A percentile compares a stretch with the other conserved stretches of the same genome.
These are phyloP conservation scores for Phoenix dactylifera DNA, from an alignment of 176 grass and related monocot genomes.

Conservation along the genomic window DNA sequence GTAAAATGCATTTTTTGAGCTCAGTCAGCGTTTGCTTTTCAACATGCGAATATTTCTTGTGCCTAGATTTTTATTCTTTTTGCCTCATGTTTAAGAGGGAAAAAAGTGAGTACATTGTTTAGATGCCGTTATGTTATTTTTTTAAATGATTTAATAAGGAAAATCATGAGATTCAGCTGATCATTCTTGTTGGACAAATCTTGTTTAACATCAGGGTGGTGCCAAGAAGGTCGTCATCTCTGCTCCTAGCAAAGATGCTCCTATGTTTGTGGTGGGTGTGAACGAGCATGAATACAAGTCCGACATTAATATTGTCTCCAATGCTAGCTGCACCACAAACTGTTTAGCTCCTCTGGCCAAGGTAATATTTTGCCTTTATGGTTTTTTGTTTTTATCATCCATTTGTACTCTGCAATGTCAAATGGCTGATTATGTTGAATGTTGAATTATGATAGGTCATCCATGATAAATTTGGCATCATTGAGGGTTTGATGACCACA, in stretches of 20 bases:
- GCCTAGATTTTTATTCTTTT: too few species aligned
- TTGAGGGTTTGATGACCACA: conserved; percentile 70
- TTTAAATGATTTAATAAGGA: too few species aligned
- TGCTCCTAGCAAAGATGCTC: conserved; percentile 65
- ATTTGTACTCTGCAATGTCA: not conserved
- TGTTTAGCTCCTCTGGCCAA: conserved; percentile 78
- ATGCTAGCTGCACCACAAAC: conserved; percentile 83
- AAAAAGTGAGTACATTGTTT: too few species aligned
- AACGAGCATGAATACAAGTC: conserved; percentile 57
- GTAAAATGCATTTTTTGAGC: too few species aligned
- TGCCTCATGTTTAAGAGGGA: too few species aligned
- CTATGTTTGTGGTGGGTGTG: conserved; percentile 78
- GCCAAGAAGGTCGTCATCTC: conserved; percentile 81
- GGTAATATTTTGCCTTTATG: conserved; percentile 16
- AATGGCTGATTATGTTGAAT: not conserved
- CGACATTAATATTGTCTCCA: conserved; percentile 49
- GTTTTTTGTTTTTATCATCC: not conserved
- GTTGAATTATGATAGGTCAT: conserved; percentile 34
- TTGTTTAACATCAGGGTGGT: conserved; percentile 36
- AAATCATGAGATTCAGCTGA: not conserved
- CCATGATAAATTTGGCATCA: conserved; percentile 56
- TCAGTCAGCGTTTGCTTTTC: too few species aligned
- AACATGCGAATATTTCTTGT: too few species aligned
- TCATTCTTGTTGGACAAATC: not conserved
- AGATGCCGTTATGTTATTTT: not conserved